These are phyloP conservation scores for Pseudognaphalium luteoalbum DNA, from an alignment of 129 eudicot species.

Conservation along the genomic window DNA sequence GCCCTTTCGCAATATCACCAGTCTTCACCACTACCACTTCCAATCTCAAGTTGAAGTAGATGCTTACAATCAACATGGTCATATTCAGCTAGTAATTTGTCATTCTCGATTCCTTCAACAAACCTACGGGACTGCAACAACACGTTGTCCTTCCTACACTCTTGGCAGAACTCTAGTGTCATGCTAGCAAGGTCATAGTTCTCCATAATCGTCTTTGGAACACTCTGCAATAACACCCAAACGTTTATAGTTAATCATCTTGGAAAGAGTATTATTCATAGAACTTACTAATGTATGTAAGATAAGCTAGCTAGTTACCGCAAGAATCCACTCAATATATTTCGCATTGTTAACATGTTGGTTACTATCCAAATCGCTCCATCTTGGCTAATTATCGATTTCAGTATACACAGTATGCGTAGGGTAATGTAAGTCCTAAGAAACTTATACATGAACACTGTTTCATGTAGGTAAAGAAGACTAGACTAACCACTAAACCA, in stretches of 20 bases:
- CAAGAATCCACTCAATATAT: background rate
- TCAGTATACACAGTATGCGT: background rate
- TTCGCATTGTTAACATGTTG: conserved; percentile 8
- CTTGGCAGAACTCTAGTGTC: conserved; percentile 80
- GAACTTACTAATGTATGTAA: background rate
- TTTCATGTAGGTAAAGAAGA: background rate
- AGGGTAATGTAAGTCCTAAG: background rate
- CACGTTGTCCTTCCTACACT: conserved; percentile 81
- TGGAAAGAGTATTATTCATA: no score
- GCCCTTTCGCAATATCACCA: conserved; percentile 75
- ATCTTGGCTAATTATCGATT: background rate
- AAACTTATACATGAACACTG: background rate
- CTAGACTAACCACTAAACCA: conserved; percentile 59
- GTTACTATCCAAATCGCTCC: conserved; percentile 8
- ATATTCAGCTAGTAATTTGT: conserved; percentile 22
- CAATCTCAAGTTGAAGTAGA: conserved; percentile 68
- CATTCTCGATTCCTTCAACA: conserved; percentile 35
- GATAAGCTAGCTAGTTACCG: background rate
- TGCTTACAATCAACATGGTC: conserved; percentile 75
- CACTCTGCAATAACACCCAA: conserved; percentile 52
- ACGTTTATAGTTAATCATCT: background rate
- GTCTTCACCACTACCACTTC: conserved; percentile 36
- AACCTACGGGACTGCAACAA: conserved; percentile 67
- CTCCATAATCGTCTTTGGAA: conserved; percentile 68
- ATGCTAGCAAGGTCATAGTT: conserved; percentile 76